These are phyloP conservation scores for Alternaria ethzedia DNA, from an alignment of 2,329 filamentous ascomycete species.

Conservation along the genomic window DNA sequence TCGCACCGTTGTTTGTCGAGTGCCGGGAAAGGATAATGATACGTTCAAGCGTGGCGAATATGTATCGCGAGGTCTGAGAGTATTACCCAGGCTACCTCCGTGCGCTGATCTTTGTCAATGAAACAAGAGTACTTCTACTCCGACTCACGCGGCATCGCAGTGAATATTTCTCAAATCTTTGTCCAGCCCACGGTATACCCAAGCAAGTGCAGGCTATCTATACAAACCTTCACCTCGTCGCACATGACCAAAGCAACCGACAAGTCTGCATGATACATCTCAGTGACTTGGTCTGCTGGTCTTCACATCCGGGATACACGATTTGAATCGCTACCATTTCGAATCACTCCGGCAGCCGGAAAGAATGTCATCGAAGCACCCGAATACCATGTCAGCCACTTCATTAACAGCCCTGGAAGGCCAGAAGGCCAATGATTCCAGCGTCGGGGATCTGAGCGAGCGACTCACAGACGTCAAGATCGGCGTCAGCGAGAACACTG, in stretches of 20 bases:
- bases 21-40: neutral
- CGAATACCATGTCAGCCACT: neutral
- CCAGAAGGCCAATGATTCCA: neutral
- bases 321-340: neutral
- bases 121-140: neutral
- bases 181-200: neutral
- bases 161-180: neutral
- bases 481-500: neutral
- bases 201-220: neutral
- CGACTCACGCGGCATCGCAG: neutral
- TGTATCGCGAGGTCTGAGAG: neutral
- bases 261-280: neutral
- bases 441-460: neutral
- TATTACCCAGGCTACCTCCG: neutral
- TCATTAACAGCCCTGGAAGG: neutral
- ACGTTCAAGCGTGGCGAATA: neutral
- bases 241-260: neutral
- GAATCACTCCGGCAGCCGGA: too few species aligned
- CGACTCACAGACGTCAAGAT: neutral
- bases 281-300: neutral
- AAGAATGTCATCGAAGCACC: neutral
- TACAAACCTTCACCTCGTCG: neutral
- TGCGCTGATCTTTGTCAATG: neutral
- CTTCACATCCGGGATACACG: neutral
- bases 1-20: neutral